phyloP scores from a whole-genome alignment of 208 protist species.

The Acanthamoeba sp. region DNA sequence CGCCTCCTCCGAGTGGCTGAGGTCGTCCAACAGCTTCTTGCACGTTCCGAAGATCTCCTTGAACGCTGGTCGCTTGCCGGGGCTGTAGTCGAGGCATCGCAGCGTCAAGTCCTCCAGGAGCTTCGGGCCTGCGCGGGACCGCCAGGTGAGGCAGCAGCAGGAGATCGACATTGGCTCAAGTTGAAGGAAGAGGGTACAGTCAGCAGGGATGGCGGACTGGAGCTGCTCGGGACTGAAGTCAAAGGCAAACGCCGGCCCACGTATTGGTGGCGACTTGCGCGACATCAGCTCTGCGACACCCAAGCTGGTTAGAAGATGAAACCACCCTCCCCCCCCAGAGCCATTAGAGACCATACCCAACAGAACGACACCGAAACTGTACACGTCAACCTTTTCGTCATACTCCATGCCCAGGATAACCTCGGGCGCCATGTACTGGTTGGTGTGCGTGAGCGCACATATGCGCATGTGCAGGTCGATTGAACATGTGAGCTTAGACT shows the following conservation, averaged over 20 bases:
- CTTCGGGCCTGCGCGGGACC: background rate
- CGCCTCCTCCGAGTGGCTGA: background rate
- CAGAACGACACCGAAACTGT: background rate
- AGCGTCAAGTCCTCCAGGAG: background rate
- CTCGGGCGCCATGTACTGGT: slow-evolving; percentile 6
- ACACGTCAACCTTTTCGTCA: background rate
- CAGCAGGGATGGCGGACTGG: background rate
- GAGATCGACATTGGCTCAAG: background rate
- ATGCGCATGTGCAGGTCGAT: too few relatives aligned
- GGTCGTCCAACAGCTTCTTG: background rate
- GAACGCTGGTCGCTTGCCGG: background rate
- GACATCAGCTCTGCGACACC: background rate
- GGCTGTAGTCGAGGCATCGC: background rate
- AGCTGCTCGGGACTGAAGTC: slow-evolving; percentile 22
- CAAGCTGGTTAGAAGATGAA: background rate
- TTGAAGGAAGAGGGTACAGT: background rate
- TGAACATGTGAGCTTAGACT: too few relatives aligned
- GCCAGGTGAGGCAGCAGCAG: background rate
- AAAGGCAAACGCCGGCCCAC: background rate
- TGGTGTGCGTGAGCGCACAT: background rate
- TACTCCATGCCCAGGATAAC: slow-evolving; percentile 29
- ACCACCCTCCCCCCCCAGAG: too few relatives aligned
- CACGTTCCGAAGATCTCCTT: background rate
- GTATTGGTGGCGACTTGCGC: background rate
- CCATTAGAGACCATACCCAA: background rate